Base-by-base conservation (phyloP, 208 protist genomes). In the Tritrichomonas foetus region DNA sequence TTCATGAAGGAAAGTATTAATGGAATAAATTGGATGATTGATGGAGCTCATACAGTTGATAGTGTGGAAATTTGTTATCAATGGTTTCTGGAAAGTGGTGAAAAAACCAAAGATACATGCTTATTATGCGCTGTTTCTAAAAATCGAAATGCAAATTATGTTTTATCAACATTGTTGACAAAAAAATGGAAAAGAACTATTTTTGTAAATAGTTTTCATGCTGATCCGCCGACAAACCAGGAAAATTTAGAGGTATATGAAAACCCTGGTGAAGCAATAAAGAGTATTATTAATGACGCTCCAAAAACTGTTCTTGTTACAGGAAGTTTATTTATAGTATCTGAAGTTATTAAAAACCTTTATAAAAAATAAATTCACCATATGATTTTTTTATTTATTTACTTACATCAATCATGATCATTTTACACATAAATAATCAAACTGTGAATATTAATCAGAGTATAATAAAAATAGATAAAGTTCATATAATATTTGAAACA, bases 41-140 rank as follows among this genome's bases (percentile, higher is more conserved):
- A 89, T 57, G 78, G 78, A 8, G 78, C 78, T 0, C 78, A 89
- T n/a, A 89, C 78, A 33, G 39, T 33, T n/a, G 78, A 89, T 27
- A 89, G 78, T 30, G 39, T 89, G 8, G 8, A 14, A 33, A 39
- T 20, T 8, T 89, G 78, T n/a, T 0, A 50, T 2, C 47, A 89
- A 39, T 89, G 78, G 78, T 89, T 47, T 39, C 27, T 57, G 11
- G 25, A 3, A 1, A 13, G 33, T 39, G 22, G 14, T 9, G 41
- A 20, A 50, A 82, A 82, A 22, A 25, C 16, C 3, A 9, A 3
- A 5, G 44, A 89, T 55, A 22, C 33, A 11, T 2, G 25, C 41
- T 57, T 89, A 27, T 53, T 89, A 13, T 44, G 44, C 41, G 44
- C 78, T 0, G 57, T 47, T 13, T 47, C 78, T 13, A 89, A 89